These are phyloP conservation scores for Marchantia polymorpha DNA, from an alignment of 225 moss, liverwort and hornwort genomes.

Conservation along the genomic window DNA sequence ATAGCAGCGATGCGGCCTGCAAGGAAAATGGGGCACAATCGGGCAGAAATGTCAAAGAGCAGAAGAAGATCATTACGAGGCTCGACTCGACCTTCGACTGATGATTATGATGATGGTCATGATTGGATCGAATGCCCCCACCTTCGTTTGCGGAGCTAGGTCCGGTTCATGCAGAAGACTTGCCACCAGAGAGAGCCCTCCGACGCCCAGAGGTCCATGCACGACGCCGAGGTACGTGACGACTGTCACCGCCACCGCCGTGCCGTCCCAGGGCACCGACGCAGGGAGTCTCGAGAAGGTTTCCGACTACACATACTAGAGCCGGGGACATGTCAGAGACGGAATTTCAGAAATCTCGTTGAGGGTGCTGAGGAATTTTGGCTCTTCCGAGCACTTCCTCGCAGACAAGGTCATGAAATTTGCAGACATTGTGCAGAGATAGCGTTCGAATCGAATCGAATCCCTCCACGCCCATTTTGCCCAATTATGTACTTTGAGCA, in stretches of 20 bases:
- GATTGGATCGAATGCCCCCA: slow-evolving; percentile 12
- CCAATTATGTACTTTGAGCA: too few species aligned
- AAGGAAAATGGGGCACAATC: background rate
- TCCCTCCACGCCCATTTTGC: too few species aligned
- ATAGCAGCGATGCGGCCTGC: slow-evolving; percentile 52
- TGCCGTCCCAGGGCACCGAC: slow-evolving; percentile 49
- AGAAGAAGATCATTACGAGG: background rate
- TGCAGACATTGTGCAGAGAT: too few species aligned
- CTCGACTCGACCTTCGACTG: too few species aligned
- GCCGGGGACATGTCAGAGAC: too few species aligned
- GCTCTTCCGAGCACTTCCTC: too few species aligned
- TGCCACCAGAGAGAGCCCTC: slow-evolving; percentile 61
- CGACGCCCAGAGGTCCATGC: slow-evolving; percentile 59
- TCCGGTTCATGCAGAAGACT: slow-evolving; percentile 47
- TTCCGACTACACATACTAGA: slow-evolving; percentile 33
- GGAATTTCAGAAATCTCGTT: too few species aligned
- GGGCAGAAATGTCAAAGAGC: background rate
- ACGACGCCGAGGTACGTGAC: slow-evolving; percentile 59
- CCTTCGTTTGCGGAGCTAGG: slow-evolving; percentile 53
- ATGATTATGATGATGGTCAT: background rate
- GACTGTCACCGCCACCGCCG: slow-evolving; percentile 53
- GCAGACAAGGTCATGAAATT: too few species aligned
- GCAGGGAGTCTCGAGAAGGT: slow-evolving; percentile 54
- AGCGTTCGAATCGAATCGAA: too few species aligned
- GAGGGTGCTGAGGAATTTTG: too few species aligned